A percentile compares a stretch with the other conserved stretches of the same genome.
phyloP scores from a whole-genome alignment of 2,329 filamentous ascomycete species.

The Ceratocystis alfenasii region DNA sequence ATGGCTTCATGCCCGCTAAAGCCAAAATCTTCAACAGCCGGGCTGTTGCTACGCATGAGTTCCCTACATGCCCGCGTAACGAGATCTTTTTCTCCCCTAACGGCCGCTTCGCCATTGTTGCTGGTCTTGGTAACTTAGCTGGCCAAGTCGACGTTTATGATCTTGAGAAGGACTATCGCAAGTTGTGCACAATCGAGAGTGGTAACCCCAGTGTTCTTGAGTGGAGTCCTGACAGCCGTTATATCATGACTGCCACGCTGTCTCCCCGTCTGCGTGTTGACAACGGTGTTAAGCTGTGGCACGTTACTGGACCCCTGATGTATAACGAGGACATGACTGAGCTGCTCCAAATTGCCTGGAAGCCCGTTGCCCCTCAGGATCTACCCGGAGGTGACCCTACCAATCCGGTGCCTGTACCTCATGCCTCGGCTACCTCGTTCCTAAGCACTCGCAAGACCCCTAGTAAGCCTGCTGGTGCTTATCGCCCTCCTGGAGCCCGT shows the following conservation, averaged over 20 bases:
- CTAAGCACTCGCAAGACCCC: constrained; percentile 83
- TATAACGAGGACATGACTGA: constrained; percentile 94
- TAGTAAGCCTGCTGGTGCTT: constrained; percentile 92
- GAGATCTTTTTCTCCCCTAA: constrained; percentile 91
- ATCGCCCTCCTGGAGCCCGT: constrained; percentile 85
- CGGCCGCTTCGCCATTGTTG: constrained; percentile 83
- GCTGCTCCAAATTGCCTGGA: constrained; percentile 82
- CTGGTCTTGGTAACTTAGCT: constrained; percentile 92
- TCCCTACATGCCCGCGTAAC: constrained; percentile 80
- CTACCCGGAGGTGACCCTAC: constrained; percentile 58
- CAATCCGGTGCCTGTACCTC: constrained; percentile 60
- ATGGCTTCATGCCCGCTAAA: constrained; percentile 98
- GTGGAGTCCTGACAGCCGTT: constrained; percentile 92
- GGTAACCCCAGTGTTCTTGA: constrained; percentile 93
- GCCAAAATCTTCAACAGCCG: constrained; percentile 94
- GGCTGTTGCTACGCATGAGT: constrained; percentile 69
- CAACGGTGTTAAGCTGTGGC: constrained; percentile 92
- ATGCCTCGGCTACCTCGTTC: constrained; percentile 70
- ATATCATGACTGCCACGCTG: constrained; percentile 94
- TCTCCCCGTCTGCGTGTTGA: constrained; percentile 90
- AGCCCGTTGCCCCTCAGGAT: constrained; percentile 55
- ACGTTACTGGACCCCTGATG: constrained; percentile 77
- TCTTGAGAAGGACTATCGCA: constrained; percentile 82
- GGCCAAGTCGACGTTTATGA: constrained; percentile 95
- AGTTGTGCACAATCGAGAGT: constrained; percentile 87